Evolutionary conservation across 1,284 basidiomycete species (phyloP).

Genomic region (Cutaneotrichosporon dermatis): DNA sequence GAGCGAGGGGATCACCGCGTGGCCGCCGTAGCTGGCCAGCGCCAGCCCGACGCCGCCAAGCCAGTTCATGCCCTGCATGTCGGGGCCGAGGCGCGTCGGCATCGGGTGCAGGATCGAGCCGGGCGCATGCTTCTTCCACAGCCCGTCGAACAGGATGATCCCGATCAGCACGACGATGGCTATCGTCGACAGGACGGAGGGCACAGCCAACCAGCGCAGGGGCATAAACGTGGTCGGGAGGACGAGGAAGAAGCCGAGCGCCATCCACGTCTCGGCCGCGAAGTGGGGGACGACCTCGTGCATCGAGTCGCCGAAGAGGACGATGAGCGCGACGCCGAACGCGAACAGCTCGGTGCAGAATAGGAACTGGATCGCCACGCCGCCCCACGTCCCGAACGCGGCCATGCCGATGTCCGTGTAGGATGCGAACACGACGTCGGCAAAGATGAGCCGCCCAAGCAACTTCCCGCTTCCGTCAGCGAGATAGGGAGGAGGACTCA

Average conservation of each 20-base stretch:
- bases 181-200: slow-evolving; percentile 75
- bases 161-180: slow-evolving; percentile 71
- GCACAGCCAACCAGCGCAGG: slow-evolving; percentile 73
- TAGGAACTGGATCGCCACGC: slow-evolving; percentile 43
- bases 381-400: slow-evolving; percentile 72
- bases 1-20: slow-evolving; percentile 85
- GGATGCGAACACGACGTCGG: slow-evolving; percentile 66
- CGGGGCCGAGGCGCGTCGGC: slow-evolving; percentile 61
- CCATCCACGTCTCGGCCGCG: slow-evolving; percentile 68
- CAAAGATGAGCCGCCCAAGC: slow-evolving; percentile 66
- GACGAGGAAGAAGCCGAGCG: slow-evolving; percentile 68
- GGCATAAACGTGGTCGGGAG: slow-evolving; percentile 80
- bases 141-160: slow-evolving; percentile 79
- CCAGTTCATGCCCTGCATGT: slow-evolving; percentile 53
- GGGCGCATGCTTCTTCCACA: slow-evolving; percentile 68
- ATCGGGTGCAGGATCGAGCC: slow-evolving; percentile 77
- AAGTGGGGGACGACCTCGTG: slow-evolving; percentile 64
- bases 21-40: slow-evolving; percentile 93
- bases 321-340: slow-evolving; percentile 65
- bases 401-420: slow-evolving; percentile 85
- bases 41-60: slow-evolving; percentile 68
- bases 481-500: slow-evolving; percentile 49
- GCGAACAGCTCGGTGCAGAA: slow-evolving; percentile 84
- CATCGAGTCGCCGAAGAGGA: slow-evolving; percentile 79
- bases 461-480: slow-evolving; percentile 65